Evolutionary conservation across 495 filamentous ascomycete genomes (phyloP).

Genomic region (Cercophora newfieldiana): DNA sequence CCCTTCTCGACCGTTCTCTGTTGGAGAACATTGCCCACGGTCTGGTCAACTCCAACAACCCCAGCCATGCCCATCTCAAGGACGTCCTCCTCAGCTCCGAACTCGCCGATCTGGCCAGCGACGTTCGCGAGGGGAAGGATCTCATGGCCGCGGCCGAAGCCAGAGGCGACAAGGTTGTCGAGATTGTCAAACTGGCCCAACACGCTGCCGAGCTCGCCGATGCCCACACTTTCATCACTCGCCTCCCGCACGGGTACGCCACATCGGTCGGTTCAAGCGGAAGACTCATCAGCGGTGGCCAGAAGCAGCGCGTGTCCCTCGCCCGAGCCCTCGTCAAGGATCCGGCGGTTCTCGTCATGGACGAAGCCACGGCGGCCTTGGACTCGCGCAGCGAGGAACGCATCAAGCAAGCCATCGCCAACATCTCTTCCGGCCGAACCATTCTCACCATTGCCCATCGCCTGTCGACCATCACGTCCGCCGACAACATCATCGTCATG

Average conservation of each 20-base stretch:
- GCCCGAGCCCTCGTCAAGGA: constrained; percentile 86
- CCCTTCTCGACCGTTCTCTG: constrained; percentile 63
- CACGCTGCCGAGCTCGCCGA: constrained; percentile 41
- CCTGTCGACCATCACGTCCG: constrained; percentile 12
- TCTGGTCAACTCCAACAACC: constrained; percentile 52
- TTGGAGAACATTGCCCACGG: constrained; percentile 70
- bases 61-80: constrained; percentile 36
- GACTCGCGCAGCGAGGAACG: constrained; percentile 92
- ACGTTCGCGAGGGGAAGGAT: constrained; percentile 12
- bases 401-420: constrained; percentile 87
- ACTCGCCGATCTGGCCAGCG: constrained; percentile 11
- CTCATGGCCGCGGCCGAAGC: constrained; percentile 29
- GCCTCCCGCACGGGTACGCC: constrained; percentile 43
- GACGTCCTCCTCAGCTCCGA: constrained; percentile 12
- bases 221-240: constrained; percentile 39
- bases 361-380: constrained; percentile 88
- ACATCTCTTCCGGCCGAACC: constrained; percentile 76
- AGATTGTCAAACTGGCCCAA: constrained; percentile 35
- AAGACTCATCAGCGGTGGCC: constrained; percentile 54
- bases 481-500: constrained; percentile 19
- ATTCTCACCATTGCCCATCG: constrained; percentile 75
- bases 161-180: constrained; percentile 21
- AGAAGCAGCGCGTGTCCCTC: constrained; percentile 64
- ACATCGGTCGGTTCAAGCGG: constrained; percentile 52
- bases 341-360: constrained; percentile 82